Base-by-base conservation (phyloP, 2,329 filamentous ascomycete genomes). In the Echinosphaeria canescens region DNA sequence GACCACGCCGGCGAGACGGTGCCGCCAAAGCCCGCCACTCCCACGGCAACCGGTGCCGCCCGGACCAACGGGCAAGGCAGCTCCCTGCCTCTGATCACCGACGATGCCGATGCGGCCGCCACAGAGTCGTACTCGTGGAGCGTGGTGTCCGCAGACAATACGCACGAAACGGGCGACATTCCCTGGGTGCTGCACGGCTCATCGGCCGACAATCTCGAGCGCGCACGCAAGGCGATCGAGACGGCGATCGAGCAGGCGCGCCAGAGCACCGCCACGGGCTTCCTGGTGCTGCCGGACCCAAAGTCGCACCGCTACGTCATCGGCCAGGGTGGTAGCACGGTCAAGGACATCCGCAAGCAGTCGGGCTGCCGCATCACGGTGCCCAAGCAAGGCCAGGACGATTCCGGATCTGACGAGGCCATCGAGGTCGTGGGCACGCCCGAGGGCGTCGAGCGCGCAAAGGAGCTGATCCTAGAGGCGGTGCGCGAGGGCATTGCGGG, bases 311-410 rank as follows among this genome's bases (percentile, higher is more conserved):
- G 85, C 33, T 76, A 76, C 35, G 79, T 98, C 26, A 82, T 98
- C 38, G 88, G 88, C 4, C 72, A 75, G 35, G 78, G 75, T 31
- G 88, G 88, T 31, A 76, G 69, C 48, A 85, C 85, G 50, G 90
- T 98, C 47, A 93, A 93, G 51, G 57, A 69, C 23, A 93, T 98
- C 45, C 72, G 88, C 38, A 81, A 80, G 54, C 71, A 88, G 56
- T 93, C 82, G 27, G 79, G 78, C 29, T 93, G 84, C 51, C 82
- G 76, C 53, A 90, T 98, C 45, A 82, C 84, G 36, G 85, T 98
- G 22, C 88, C 88, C 13, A 72, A 79, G 36, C n/a, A n/a, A n/a
- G n/a, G n/a, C n/a, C n/a, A n/a, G n/a, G n/a, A n/a, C n/a, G 74
- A 80, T 41, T 76, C 90, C 48, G 56, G 55, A 24, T 56, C 54